These are phyloP conservation scores for Calocera viscosa DNA, from an alignment of 768 basidiomycete genomes.

Conservation along the genomic window DNA sequence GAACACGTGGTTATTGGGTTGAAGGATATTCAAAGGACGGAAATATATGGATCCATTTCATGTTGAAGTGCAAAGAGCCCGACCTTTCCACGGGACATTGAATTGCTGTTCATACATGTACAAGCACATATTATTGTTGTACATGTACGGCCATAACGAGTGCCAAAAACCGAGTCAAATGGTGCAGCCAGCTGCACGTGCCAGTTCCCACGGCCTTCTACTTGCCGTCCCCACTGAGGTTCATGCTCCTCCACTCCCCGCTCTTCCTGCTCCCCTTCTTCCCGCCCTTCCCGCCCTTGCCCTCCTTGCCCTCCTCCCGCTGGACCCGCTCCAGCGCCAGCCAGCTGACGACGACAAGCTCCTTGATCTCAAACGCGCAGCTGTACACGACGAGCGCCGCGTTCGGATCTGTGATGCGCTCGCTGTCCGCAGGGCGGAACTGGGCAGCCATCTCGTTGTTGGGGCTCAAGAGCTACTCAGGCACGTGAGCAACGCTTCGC, in stretches of 20 bases:
- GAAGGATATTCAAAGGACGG: neutral
- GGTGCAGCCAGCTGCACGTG: neutral
- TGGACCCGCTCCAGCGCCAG: conserved; percentile 2
- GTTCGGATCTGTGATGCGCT: neutral
- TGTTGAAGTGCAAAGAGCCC: no score
- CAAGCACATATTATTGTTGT: neutral
- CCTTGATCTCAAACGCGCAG: conserved; percentile 6
- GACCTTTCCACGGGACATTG: no score
- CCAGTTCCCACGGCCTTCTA: neutral
- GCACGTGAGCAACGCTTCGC: neutral
- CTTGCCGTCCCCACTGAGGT: neutral
- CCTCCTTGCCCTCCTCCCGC: neutral
- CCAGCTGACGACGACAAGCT: neutral
- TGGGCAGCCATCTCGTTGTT: neutral
- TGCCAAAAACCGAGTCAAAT: neutral
- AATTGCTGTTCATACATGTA: neutral
- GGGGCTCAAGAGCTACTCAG: neutral
- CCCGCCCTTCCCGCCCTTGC: neutral
- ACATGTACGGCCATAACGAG: neutral
- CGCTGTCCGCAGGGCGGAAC: neutral
- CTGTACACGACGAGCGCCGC: conserved; percentile 1
- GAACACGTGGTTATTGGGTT: neutral
- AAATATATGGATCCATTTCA: no score
- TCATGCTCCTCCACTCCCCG: conserved; percentile 5
- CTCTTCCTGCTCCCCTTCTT: neutral